Base-by-base conservation (phyloP, 768 basidiomycete species). In the Rhodotorula babjevae region DNA sequence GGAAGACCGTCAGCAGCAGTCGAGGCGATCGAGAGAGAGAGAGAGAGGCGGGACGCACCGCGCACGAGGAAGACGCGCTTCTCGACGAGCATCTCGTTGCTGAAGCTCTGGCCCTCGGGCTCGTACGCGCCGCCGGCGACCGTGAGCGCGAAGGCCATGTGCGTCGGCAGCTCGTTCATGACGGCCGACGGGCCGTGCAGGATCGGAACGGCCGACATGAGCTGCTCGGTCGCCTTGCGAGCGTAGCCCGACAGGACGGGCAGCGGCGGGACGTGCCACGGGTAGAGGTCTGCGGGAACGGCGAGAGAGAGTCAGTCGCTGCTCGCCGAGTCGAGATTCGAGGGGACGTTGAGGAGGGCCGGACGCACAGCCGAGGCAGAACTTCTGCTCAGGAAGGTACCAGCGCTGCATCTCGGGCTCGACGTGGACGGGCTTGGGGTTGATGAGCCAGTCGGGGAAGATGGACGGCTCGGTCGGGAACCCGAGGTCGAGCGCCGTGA, bases 61-160 rank as follows among this genome's bases (percentile, higher is more conserved):
- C 68, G 36, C 23, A 75, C 68, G 29, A 75, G 52, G 53, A 61
- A 75, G 19, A 75, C 74, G 10, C 74, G 57, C 59, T 75, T 75
- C 74, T 72, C 71, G 31, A 72, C 67, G 23, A 72, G 61, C 74
- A 76, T 76, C 65, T 76, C 74, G 61, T 72, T 72, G 33, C 57
- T 49, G 68, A 76, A 76, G 2, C 46, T 44, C 42, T 76, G 64
- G 0, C 74, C 74, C 25, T 69, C 71, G 5, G 33, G 10, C 58
- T 64, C 65, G 65, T 72, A 76, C 19, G 68, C 68, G 2, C 61
- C 71, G 16, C 74, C 74, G 1, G 65, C 69, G 21, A 76, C 65
- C 0, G 68, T 76, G 16, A 76, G 33, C 0, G 71, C 74, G 55
- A 72, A 76, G 0, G 68, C 74, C 18, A 62, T 61, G 36, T 76